Percentiles rank a stretch among this genome's conserved stretches.
Conservation (phyloP, 1,284 basidiomycete species). For the Athelia psychrophila region DNA sequence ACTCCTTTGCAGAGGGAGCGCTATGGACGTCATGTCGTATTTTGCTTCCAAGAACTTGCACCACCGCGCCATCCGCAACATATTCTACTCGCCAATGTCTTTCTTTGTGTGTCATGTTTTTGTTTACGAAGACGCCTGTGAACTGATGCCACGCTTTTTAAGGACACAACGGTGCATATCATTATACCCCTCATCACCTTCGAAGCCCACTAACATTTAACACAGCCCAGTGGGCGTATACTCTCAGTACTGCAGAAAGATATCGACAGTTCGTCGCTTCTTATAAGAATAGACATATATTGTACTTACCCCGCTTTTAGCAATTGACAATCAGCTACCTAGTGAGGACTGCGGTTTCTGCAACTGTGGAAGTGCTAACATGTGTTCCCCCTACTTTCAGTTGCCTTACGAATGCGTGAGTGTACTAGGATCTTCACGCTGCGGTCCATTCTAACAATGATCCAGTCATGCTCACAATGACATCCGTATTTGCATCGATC, state of each 20-base stretch:
- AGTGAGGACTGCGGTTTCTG: conserved; percentile 26
- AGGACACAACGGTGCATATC: too few relatives aligned
- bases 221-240: conserved; percentile 60
- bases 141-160: too few relatives aligned
- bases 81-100: conserved; percentile 68
- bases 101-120: conserved; percentile 69
- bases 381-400: conserved; percentile 31
- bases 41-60: conserved; percentile 61
- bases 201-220: too few relatives aligned
- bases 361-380: conserved; percentile 1
- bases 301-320: conserved; percentile 23
- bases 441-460: conserved; percentile 7
- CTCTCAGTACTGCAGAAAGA: conserved; percentile 65
- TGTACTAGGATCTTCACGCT: conserved; percentile 10
- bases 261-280: conserved; percentile 45
- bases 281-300: background rate
- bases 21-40: conserved; percentile 55
- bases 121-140: background rate
- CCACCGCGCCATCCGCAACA: conserved; percentile 47
- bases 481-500: conserved; percentile 55
- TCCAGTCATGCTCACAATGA: conserved; percentile 47
- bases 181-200: too few relatives aligned
- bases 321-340: conserved; percentile 59
- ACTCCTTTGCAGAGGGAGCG: conserved; percentile 41
- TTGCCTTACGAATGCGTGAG: conserved; percentile 64